Conservation (phyloP, 1,139 yeast genomes). For the Saccharomyces hybrid region DNA sequence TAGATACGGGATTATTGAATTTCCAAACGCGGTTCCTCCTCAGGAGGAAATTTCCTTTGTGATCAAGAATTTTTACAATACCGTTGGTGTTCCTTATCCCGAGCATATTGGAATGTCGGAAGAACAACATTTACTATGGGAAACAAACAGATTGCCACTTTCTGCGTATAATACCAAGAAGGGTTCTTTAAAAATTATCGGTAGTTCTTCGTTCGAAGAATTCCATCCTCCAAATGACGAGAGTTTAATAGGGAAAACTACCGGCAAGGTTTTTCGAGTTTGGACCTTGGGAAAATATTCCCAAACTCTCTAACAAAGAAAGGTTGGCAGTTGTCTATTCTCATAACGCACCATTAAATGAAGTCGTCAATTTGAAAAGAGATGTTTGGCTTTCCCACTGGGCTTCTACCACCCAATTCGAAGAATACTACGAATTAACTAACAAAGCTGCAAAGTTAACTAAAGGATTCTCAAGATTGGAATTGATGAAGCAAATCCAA, state of each 20-base stretch:
- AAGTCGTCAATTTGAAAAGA: slow-evolving; percentile 55
- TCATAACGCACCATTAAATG: slow-evolving; percentile 59
- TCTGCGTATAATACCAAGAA: slow-evolving; percentile 56
- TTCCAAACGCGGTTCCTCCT: slow-evolving; percentile 65
- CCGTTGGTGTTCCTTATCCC: slow-evolving; percentile 55
- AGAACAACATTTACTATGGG: slow-evolving; percentile 51
- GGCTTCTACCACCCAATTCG: slow-evolving; percentile 57
- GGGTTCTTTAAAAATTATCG: slow-evolving; percentile 45
- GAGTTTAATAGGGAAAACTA: slow-evolving; percentile 17
- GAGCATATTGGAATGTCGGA: slow-evolving; percentile 52
- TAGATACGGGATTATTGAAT: slow-evolving; percentile 41
- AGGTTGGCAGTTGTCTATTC: slow-evolving; percentile 55
- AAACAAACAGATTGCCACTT: slow-evolving; percentile 49
- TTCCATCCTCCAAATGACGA: slow-evolving; percentile 35
- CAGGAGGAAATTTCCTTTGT: slow-evolving; percentile 45
- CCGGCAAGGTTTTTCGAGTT: slow-evolving; percentile 37
- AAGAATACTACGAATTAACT: slow-evolving; percentile 77
- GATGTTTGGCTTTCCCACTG: slow-evolving; percentile 80
- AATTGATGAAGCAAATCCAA: slow-evolving; percentile 44
- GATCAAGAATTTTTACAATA: slow-evolving; percentile 48
- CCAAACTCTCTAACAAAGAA: slow-evolving; percentile 40
- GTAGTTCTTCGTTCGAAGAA: slow-evolving; percentile 29
- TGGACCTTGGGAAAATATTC: slow-evolving; percentile 47
- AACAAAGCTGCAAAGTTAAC: slow-evolving; percentile 66
- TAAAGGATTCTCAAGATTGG: slow-evolving; percentile 68